Percentiles rank a stretch among this genome's conserved stretches.
phyloP scores from a whole-genome alignment of 176 grass and related monocot species.

The Musa troglodytarum region DNA sequence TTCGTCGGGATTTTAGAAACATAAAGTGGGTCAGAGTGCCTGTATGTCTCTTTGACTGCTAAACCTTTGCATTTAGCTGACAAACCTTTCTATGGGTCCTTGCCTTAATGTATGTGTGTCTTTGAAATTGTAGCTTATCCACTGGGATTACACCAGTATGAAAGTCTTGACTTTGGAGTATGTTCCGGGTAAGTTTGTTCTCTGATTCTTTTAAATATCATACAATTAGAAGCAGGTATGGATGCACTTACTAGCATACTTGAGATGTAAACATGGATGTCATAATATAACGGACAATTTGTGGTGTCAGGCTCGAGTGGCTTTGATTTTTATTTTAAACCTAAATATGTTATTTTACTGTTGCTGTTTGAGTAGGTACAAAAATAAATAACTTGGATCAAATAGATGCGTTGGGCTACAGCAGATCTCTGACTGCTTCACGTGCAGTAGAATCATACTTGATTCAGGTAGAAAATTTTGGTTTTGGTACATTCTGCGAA shows the following conservation, averaged over 20 bases:
- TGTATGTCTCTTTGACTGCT: slow-evolving; percentile 44
- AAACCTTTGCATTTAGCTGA: background rate
- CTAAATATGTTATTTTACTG: background rate
- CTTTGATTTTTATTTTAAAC: background rate
- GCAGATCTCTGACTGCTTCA: slow-evolving; percentile 69
- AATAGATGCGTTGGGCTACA: slow-evolving; percentile 65
- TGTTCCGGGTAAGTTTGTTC: slow-evolving; percentile 50
- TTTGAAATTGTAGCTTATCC: slow-evolving; percentile 55
- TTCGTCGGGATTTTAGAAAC: slow-evolving; percentile 97
- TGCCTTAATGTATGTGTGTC: background rate
- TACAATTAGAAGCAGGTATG: background rate
- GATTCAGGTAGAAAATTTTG: slow-evolving; percentile 60
- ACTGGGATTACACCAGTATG: slow-evolving; percentile 78
- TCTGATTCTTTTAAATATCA: background rate
- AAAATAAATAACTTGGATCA: slow-evolving; percentile 84
- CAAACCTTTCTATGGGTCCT: background rate
- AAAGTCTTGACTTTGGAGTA: slow-evolving; percentile 96
- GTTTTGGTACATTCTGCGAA: slow-evolving; percentile 15
- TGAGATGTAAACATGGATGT: background rate
- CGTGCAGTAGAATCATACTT: slow-evolving; percentile 95
- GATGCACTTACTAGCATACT: background rate
- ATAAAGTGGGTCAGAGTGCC: slow-evolving; percentile 93
- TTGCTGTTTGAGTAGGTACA: slow-evolving; percentile 45
- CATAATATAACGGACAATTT: background rate
- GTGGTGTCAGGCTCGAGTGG: background rate